Base-by-base conservation (phyloP, 306 rosid species). In the Arachis stenosperma region DNA sequence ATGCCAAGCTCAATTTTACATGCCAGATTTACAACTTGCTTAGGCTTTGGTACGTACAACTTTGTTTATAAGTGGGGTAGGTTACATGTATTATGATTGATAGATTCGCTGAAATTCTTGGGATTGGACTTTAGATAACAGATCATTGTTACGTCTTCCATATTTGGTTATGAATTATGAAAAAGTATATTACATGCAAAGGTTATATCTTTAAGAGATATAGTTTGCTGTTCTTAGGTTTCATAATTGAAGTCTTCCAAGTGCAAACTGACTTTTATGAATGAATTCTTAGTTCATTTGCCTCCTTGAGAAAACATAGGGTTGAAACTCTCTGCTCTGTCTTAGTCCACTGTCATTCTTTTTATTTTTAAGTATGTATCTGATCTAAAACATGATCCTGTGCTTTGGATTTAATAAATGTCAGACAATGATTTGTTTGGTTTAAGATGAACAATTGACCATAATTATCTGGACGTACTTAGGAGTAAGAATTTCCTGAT, bases 261-360 rank as follows among this genome's bases (percentile, higher is more conserved):
- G 47, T 43, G 15, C 65, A 43, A 67, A 67, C 47, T 44, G 67
- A 22, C 56, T 47, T 39, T 39, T 54, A 55, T 51, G 15, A 55
- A 22, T 57, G 73, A 37, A 57, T 56, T 56, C 50, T 56, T 14
- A 60, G 59, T 58, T 79, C 65, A 79, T 53, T 67, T 74, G 67
- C 64, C 37, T 33, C 62, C 66, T 41, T 67, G 70, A 36, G 40
- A 62, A 71, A 78, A 13, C 69, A 30, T 51, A 15, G 46, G 14
- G 36, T 46, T 62, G 41, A 74, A 61, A 53, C 33, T 33, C 11
- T 11, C 55, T 50, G 55, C 5, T 50, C 15, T 50, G 55, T 12
- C 11, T 50, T 50, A 50, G 55, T 13, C 55, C 55, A 1, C 15
- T 3, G 55, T 6, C 55, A 50, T 15, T 50, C 17, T 50, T 15